A percentile compares a stretch with the other conserved stretches of the same genome.
Conservation (phyloP, 495 filamentous ascomycete genomes). For the Podospora australis region DNA sequence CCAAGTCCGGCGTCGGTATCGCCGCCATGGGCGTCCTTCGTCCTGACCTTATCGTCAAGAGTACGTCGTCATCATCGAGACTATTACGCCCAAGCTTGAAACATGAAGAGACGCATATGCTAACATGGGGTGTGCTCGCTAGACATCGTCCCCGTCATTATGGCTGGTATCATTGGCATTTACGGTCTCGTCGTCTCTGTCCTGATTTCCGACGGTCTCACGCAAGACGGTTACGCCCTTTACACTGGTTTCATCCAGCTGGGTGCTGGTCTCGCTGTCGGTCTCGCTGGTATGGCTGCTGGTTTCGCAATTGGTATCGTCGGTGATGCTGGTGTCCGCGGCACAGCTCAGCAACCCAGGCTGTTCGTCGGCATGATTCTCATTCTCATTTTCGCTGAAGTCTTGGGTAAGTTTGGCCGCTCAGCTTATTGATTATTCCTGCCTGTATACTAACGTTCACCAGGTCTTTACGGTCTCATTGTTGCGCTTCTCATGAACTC, state of each 20-base stretch:
- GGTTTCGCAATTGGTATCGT: slow-evolving; percentile 99
- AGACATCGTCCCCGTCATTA: slow-evolving; percentile 99
- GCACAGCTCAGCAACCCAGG: slow-evolving; percentile 93
- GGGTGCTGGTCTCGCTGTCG: slow-evolving; percentile 92
- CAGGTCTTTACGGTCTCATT: slow-evolving; percentile 95
- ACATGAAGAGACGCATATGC: neutral
- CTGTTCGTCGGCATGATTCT: slow-evolving; percentile 99
- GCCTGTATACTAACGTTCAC: slow-evolving; percentile 2
- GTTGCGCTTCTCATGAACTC: slow-evolving; percentile 99
- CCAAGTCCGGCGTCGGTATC: slow-evolving; percentile 98
- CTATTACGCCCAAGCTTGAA: neutral
- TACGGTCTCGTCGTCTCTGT: slow-evolving; percentile 99
- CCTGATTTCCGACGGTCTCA: slow-evolving; percentile 86
- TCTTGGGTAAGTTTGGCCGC: slow-evolving; percentile 74
- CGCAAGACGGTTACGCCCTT: slow-evolving; percentile 67
- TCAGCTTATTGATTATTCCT: neutral
- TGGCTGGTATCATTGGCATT: slow-evolving; percentile 99
- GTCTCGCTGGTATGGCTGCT: slow-evolving; percentile 93
- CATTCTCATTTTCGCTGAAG: slow-evolving; percentile 99
- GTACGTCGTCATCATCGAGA: slow-evolving; percentile 46
- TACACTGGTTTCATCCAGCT: slow-evolving; percentile 97
- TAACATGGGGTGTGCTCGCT: neutral
- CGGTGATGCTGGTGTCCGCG: slow-evolving; percentile 97
- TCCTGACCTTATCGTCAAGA: slow-evolving; percentile 98
- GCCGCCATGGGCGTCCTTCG: slow-evolving; percentile 95